Conservation (phyloP, 2,329 filamentous ascomycete species). For the Tolypocladium pustulatum region DNA sequence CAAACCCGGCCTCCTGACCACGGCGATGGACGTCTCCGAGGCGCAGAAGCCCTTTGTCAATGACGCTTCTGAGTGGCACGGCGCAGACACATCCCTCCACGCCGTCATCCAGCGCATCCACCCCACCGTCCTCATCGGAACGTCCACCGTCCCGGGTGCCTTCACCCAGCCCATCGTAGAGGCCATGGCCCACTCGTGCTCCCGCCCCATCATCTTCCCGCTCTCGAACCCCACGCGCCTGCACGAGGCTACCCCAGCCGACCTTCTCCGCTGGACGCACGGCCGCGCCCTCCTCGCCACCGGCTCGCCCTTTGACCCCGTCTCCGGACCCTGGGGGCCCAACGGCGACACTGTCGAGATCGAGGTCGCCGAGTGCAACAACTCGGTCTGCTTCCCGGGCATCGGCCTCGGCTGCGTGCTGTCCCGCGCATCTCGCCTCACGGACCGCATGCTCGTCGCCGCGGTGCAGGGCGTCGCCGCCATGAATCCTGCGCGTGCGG, state of each 20-base stretch:
- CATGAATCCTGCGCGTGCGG: conserved; percentile 57
- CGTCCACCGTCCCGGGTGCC: conserved; percentile 64
- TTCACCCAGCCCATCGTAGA: conserved; percentile 66
- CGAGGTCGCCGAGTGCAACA: conserved; percentile 72
- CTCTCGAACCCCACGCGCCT: conserved; percentile 77
- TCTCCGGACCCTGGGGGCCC: conserved; percentile 47
- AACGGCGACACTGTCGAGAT: conserved; percentile 32
- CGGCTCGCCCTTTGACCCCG: conserved; percentile 70
- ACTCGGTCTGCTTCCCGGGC: conserved; percentile 74
- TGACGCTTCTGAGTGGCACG: conserved; percentile 52
- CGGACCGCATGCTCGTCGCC: conserved; percentile 71
- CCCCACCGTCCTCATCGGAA: conserved; percentile 75
- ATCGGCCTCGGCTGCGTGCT: conserved; percentile 75
- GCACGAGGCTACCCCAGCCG: conserved; percentile 69
- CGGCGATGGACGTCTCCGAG: conserved; percentile 49
- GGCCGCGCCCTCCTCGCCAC: conserved; percentile 73
- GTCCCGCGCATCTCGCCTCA: conserved; percentile 54
- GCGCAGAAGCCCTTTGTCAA: conserved; percentile 61
- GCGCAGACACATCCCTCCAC: conserved; percentile 46
- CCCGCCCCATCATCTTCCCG: conserved; percentile 68
- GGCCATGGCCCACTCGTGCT: conserved; percentile 65
- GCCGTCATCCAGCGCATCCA: conserved; percentile 60
- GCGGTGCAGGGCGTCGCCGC: conserved; percentile 64
- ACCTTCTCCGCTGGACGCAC: conserved; percentile 68
- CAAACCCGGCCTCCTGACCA: conserved; percentile 66